phyloP scores from a whole-genome alignment of 108 stramenopile genomes.

The Schizochytrium sp. region DNA sequence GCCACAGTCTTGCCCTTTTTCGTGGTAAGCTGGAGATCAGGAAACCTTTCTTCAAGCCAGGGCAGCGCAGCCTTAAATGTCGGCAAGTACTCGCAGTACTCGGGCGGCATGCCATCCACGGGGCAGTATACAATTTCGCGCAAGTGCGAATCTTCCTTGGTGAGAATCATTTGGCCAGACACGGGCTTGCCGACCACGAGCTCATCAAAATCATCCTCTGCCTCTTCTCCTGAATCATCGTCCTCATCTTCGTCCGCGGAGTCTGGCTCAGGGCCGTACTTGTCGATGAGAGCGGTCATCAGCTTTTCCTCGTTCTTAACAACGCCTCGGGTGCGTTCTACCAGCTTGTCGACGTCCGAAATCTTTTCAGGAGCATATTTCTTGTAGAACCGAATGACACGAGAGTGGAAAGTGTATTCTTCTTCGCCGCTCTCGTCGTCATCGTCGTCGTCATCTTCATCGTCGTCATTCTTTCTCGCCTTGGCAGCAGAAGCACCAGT shows the following conservation, averaged over 20 bases:
- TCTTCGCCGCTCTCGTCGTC: not conserved
- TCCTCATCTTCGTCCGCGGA: not conserved
- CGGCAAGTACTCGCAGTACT: slow-evolving; percentile 88
- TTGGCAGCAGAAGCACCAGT: too few species aligned
- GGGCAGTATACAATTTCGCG: slow-evolving; percentile 60
- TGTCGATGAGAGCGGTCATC: slow-evolving; percentile 65
- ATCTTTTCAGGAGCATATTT: slow-evolving; percentile 73
- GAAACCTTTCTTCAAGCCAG: slow-evolving; percentile 40
- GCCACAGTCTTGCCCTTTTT: slow-evolving; percentile 33
- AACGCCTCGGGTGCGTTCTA: slow-evolving; percentile 32
- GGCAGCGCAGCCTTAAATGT: slow-evolving; percentile 60
- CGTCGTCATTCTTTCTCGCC: not conserved
- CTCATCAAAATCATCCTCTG: slow-evolving; percentile 18
- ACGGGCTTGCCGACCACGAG: slow-evolving; percentile 30
- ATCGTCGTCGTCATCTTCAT: slow-evolving; percentile 31
- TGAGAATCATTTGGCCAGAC: slow-evolving; percentile 27
- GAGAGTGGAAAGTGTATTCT: slow-evolving; percentile 52
- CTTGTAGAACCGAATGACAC: slow-evolving; percentile 67
- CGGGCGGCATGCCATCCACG: slow-evolving; percentile 84
- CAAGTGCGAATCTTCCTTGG: not conserved
- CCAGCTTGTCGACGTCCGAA: not conserved
- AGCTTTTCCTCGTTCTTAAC: slow-evolving; percentile 68
- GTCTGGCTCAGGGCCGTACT: slow-evolving; percentile 77
- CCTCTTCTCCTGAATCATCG: not conserved
- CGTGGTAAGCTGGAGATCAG: slow-evolving; percentile 41